Evolutionary conservation across 441 rosid species (phyloP).

Genomic region (Pelargonium fulgidum): DNA sequence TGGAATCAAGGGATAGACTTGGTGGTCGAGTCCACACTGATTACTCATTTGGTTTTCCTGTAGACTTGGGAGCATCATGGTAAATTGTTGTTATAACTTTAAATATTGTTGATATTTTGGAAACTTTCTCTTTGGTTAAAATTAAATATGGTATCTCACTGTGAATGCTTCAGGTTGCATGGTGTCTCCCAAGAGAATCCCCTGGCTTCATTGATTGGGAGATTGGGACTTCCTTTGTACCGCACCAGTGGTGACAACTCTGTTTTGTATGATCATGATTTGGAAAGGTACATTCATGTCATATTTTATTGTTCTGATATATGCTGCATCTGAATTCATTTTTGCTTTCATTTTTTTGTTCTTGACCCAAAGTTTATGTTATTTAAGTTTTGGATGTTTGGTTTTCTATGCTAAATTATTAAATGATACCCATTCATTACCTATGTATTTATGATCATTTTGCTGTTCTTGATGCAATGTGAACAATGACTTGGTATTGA

Average conservation of each 20-base stretch:
- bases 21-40: constrained; percentile 90
- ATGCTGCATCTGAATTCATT: too few relatives aligned
- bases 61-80: constrained; percentile 97
- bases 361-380: background rate
- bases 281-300: constrained; percentile 57
- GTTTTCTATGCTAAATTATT: background rate
- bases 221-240: constrained; percentile 81
- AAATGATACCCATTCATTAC: background rate
- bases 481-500: too few relatives aligned
- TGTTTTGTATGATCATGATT: constrained; percentile 88
- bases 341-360: background rate
- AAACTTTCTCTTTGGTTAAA: background rate
- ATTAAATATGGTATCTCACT: constrained; percentile 11
- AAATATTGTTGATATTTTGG: background rate
- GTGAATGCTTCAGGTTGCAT: constrained; percentile 61
- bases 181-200: constrained; percentile 95
- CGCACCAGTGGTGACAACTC: constrained; percentile 96
- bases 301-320: background rate
- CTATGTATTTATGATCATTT: too few relatives aligned
- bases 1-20: constrained; percentile 84
- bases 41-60: constrained; percentile 84
- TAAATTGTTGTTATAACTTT: constrained; percentile 19
- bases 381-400: background rate
- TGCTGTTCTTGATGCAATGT: too few relatives aligned
- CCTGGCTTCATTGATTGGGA: constrained; percentile 75